Evolutionary conservation across 371 early-diverging fungal genomes (phyloP).

Genomic region (Apophysomyces variabilis): DNA sequence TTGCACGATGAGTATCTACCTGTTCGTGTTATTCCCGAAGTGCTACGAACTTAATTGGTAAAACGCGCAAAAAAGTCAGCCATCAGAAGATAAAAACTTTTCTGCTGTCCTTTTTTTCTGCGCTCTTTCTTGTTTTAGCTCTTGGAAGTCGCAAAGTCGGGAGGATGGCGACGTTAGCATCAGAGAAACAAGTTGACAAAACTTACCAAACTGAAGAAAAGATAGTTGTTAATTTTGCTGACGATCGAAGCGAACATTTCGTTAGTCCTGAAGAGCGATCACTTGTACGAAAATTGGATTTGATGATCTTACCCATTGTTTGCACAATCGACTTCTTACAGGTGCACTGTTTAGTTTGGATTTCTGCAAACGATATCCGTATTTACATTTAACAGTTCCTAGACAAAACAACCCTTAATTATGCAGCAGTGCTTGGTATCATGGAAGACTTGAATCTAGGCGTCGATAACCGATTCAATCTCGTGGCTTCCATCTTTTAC

Average conservation of each 20-base stretch:
- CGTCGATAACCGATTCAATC: conserved; percentile 28
- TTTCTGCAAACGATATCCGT: neutral
- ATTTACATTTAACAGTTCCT: conserved; percentile 25
- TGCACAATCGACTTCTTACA: conserved; percentile 45
- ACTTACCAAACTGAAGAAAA: neutral
- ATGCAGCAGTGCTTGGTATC: conserved; percentile 30
- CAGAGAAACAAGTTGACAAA: neutral
- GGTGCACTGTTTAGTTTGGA: conserved; percentile 20
- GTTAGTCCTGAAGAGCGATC: conserved; percentile 29
- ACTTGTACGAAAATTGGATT: conserved; percentile 42
- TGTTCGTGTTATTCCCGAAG: neutral
- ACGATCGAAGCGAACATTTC: neutral
- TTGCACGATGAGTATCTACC: neutral
- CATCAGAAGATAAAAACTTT: neutral
- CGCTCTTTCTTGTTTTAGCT: neutral
- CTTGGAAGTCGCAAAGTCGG: neutral
- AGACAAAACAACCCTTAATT: conserved; percentile 38
- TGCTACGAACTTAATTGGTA: conserved; percentile 3
- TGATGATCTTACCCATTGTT: conserved; percentile 41
- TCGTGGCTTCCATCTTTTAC: conserved; percentile 40
- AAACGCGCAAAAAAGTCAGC: neutral
- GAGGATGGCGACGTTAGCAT: neutral
- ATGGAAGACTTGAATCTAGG: conserved; percentile 27
- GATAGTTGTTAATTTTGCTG: neutral
- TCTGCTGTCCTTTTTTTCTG: neutral